Percentiles rank a stretch among this genome's conserved stretches.
Conservation (phyloP, 768 basidiomycete species). For the Serendipita vermifera region DNA sequence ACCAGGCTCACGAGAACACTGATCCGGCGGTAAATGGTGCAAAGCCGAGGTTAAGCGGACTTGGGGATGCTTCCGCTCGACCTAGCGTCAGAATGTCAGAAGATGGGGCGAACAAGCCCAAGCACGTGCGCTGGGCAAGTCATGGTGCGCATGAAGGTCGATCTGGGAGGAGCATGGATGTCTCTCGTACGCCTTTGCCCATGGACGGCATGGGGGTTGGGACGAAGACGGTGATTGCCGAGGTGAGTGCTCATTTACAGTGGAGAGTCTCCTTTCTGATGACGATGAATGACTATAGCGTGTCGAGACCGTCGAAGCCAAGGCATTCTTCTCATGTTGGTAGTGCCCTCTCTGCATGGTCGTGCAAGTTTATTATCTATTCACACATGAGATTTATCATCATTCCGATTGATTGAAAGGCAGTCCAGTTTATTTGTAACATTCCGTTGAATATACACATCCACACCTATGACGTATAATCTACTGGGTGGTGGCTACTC, state of each 20-base stretch:
- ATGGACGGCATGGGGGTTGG: constrained; percentile 26
- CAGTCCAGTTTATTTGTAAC: no score
- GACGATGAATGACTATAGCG: constrained; percentile 33
- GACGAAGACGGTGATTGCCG: constrained; percentile 52
- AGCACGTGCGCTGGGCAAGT: not conserved
- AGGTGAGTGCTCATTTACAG: constrained; percentile 38
- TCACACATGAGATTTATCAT: not conserved
- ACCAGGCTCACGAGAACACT: not conserved
- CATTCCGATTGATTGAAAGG: no score
- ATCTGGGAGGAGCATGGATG: constrained; percentile 17
- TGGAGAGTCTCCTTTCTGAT: constrained; percentile 3
- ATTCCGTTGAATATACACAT: no score
- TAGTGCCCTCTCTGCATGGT: constrained; percentile 19
- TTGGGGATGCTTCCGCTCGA: constrained; percentile 2
- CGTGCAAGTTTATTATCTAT: not conserved
- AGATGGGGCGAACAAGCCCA: not conserved
- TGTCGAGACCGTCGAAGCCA: constrained; percentile 55
- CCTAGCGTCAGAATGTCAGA: constrained; percentile 1
- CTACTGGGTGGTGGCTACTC: not conserved
- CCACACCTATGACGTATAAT: not conserved
- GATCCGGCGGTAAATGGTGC: not conserved
- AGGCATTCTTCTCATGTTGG: constrained; percentile 64
- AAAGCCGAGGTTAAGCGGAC: constrained; percentile 9
- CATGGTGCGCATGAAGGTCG: constrained; percentile 11
- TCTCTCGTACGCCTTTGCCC: constrained; percentile 35